These are phyloP conservation scores for Lachnellula arida DNA, from an alignment of 2,329 filamentous ascomycete species.

Conservation along the genomic window DNA sequence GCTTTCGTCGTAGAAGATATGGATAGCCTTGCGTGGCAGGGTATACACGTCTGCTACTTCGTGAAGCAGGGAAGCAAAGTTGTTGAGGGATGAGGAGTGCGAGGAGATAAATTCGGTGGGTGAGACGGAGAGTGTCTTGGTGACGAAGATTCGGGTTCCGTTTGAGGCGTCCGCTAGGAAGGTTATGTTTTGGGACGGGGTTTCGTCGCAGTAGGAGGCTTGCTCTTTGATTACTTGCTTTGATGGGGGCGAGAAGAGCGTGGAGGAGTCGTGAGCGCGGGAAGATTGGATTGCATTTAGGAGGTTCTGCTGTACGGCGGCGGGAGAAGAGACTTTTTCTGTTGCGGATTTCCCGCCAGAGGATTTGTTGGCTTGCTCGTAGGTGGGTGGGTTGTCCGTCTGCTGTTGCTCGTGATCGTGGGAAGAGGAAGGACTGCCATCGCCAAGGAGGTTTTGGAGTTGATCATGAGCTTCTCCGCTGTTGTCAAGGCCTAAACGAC, in stretches of 20 bases:
- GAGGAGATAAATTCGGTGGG: constrained; percentile 53
- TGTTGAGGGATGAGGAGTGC: constrained; percentile 59
- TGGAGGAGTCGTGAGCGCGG: constrained; percentile 67
- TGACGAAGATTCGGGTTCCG: constrained; percentile 70
- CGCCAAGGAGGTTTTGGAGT: constrained; percentile 40
- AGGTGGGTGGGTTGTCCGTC: constrained; percentile 24
- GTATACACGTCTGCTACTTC: constrained; percentile 70
- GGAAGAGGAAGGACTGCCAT: constrained; percentile 5
- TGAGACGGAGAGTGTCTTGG: constrained; percentile 47
- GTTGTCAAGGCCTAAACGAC: constrained; percentile 62
- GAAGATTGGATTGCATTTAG: constrained; percentile 75
- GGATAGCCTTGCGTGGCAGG: constrained; percentile 63
- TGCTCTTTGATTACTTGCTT: constrained; percentile 75
- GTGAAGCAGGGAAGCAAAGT: constrained; percentile 64
- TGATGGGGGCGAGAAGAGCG: constrained; percentile 67
- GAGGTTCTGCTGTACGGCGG: constrained; percentile 63
- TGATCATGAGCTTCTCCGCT: constrained; percentile 40
- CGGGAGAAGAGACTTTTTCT: constrained; percentile 53
- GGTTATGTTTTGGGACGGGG: constrained; percentile 65
- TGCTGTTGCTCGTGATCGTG: not conserved
- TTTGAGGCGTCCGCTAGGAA: constrained; percentile 66
- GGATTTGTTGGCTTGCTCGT: constrained; percentile 20
- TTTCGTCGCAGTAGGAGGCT: constrained; percentile 79
- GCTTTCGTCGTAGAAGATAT: constrained; percentile 79
- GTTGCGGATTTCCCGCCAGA: no score